A percentile compares a stretch with the other conserved stretches of the same genome.
Conservation (phyloP, 202 grass and related monocot species). For the Panicum virgatum region DNA sequence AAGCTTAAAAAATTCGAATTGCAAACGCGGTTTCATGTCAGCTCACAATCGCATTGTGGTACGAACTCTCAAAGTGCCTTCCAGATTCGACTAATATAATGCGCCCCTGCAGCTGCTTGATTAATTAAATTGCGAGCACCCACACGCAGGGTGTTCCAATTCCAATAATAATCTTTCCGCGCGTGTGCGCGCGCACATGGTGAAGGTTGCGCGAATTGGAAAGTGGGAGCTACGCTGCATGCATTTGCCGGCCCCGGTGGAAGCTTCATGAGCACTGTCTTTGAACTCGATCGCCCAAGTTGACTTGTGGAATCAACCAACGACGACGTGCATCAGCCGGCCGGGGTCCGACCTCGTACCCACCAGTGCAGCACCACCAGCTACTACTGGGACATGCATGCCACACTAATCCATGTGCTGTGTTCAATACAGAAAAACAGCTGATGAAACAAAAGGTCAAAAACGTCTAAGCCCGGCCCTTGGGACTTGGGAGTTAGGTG, state of each 20-base stretch:
- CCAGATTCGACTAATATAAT: neutral
- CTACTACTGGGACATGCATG: neutral
- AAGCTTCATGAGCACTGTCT: slow-evolving; percentile 7
- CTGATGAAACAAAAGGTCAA: too few species aligned
- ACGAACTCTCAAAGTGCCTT: neutral
- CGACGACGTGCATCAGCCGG: neutral
- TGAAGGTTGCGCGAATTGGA: neutral
- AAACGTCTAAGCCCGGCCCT: too few species aligned
- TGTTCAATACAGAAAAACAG: neutral
- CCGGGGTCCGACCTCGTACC: slow-evolving; percentile 1
- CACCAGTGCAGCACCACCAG: too few species aligned
- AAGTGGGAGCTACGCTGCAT: slow-evolving; percentile 6
- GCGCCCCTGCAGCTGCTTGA: neutral
- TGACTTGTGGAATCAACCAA: neutral
- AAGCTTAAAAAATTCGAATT: too few species aligned
- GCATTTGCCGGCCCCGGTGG: neutral
- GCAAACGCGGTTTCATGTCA: too few species aligned
- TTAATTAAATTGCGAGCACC: neutral
- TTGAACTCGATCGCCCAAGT: slow-evolving; percentile 7
- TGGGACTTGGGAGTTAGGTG: neutral
- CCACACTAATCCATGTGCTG: neutral
- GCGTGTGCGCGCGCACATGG: too few species aligned
- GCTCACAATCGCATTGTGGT: too few species aligned
- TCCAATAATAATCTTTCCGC: too few species aligned
- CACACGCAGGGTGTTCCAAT: neutral